A percentile compares a stretch with the other conserved stretches of the same genome.
phyloP scores from a whole-genome alignment of 2,329 filamentous ascomycete genomes.

The Fusarium sp. region DNA sequence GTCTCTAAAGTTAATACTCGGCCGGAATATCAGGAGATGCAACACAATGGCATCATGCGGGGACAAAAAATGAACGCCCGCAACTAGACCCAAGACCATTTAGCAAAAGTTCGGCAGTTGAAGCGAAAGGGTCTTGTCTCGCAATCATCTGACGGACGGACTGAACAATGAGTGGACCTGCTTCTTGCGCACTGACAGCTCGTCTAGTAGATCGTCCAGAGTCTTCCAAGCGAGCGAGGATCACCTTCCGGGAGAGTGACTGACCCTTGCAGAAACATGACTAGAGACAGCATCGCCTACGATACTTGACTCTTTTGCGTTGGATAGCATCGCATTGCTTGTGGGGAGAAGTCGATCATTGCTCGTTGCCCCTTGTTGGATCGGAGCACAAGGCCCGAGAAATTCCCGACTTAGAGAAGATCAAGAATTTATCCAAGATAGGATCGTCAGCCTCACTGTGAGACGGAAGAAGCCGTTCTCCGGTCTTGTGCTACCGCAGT shows the following conservation, averaged over 20 bases:
- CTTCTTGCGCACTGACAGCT: background rate
- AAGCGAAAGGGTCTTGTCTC: background rate
- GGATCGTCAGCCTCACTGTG: background rate
- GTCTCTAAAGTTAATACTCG: background rate
- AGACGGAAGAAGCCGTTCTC: background rate
- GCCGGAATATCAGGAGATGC: background rate
- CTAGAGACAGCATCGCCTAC: background rate
- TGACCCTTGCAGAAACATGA: background rate
- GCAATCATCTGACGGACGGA: background rate
- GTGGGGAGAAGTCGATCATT: conserved; percentile 17
- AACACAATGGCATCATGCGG: background rate
- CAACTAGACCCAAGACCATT: background rate
- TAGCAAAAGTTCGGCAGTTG: background rate
- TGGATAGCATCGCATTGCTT: conserved; percentile 21
- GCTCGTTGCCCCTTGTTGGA: background rate
- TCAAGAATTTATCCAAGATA: background rate
- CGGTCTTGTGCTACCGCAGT: background rate
- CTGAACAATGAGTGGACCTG: background rate
- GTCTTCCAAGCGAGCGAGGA: conserved; percentile 9
- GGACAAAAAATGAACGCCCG: background rate
- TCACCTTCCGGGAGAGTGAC: background rate
- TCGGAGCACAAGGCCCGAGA: background rate
- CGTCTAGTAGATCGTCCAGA: background rate
- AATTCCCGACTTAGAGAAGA: background rate
- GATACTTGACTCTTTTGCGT: conserved; percentile 9